A percentile compares a stretch with the other conserved stretches of the same genome.
phyloP scores from a whole-genome alignment of 2,329 filamentous ascomycete species.

The Metarhizium sp. region DNA sequence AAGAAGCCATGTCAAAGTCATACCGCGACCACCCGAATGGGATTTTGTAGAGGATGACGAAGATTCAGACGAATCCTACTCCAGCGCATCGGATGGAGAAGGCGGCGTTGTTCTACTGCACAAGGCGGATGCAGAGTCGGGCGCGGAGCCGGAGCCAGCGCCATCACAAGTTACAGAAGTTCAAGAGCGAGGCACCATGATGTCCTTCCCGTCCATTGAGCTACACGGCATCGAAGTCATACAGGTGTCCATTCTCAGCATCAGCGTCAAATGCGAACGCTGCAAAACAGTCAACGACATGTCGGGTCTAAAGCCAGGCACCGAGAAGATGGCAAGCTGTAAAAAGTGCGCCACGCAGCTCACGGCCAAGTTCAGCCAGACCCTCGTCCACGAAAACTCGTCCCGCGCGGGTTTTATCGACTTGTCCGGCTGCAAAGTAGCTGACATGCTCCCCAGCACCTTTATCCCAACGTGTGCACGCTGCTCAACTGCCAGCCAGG shows the following conservation, averaged over 20 bases:
- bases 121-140: constrained; percentile 15
- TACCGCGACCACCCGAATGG: constrained; percentile 75
- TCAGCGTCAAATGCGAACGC: constrained; percentile 68
- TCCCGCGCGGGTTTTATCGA: constrained; percentile 73
- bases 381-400: constrained; percentile 65
- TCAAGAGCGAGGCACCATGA: constrained; percentile 61
- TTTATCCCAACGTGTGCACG: constrained; percentile 70
- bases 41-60: constrained; percentile 33
- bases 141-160: neutral
- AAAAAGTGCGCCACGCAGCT: constrained; percentile 48
- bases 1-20: constrained; percentile 58
- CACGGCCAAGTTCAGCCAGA: constrained; percentile 48
- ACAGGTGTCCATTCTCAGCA: constrained; percentile 54
- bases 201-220: constrained; percentile 71
- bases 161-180: constrained; percentile 13
- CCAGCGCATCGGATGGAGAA: constrained; percentile 27
- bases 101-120: constrained; percentile 30
- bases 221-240: constrained; percentile 70
- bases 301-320: constrained; percentile 50
- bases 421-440: constrained; percentile 61
- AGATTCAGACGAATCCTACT: constrained; percentile 30
- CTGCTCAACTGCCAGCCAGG: constrained; percentile 62
- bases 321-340: constrained; percentile 43
- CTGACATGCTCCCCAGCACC: constrained; percentile 69
- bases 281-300: constrained; percentile 69